Conservation (phyloP, 345 rosid genomes). For the Pistacia vera region DNA sequence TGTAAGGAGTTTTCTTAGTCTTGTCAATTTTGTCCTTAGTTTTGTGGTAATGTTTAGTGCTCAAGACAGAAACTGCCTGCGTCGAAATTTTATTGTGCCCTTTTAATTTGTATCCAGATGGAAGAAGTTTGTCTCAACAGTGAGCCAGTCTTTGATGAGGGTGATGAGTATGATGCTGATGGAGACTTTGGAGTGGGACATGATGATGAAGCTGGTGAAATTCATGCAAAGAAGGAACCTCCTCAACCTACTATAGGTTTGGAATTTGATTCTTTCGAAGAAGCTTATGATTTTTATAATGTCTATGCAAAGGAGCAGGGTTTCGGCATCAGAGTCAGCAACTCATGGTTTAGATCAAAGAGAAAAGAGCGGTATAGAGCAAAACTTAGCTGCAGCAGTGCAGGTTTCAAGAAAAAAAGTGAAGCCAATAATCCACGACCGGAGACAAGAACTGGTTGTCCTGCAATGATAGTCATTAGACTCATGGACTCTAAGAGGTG, state of each 20-base stretch:
- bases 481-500: constrained; percentile 48
- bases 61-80: not conserved
- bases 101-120: constrained; percentile 33
- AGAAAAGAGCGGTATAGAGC: constrained; percentile 51
- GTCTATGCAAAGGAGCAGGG: constrained; percentile 49
- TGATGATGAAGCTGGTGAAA: constrained; percentile 27
- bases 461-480: constrained; percentile 49
- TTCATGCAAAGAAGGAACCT: constrained; percentile 24
- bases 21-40: not conserved
- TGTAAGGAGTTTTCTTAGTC: not conserved
- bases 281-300: constrained; percentile 50
- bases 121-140: constrained; percentile 58
- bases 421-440: constrained; percentile 56
- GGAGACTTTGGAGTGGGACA: constrained; percentile 30
- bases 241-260: constrained; percentile 40
- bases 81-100: constrained; percentile 6
- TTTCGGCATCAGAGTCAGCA: constrained; percentile 57
- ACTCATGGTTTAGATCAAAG: constrained; percentile 52
- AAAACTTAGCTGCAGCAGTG: constrained; percentile 59
- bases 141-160: constrained; percentile 48
- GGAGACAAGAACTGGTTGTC: constrained; percentile 54
- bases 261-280: constrained; percentile 56
- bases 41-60: not conserved
- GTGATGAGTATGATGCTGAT: constrained; percentile 35
- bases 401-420: constrained; percentile 55